Conservation (phyloP, 2,329 filamentous ascomycete genomes). For the Achaetomium macrosporum region DNA sequence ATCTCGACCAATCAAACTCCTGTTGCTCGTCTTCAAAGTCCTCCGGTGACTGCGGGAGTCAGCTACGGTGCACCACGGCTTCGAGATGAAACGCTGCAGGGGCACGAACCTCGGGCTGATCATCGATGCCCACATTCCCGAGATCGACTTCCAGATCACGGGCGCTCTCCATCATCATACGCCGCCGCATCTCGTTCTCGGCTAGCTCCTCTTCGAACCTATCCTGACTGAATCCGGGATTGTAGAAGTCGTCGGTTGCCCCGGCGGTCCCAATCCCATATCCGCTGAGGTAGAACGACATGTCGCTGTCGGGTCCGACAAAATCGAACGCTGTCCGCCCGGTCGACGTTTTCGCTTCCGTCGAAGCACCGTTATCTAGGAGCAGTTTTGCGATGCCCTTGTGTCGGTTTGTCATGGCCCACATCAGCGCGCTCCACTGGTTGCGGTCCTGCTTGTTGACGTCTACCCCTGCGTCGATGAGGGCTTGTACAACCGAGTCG, state of each 20-base stretch:
- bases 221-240: conserved; percentile 84
- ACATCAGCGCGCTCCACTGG: conserved; percentile 97
- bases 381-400: conserved; percentile 91
- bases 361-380: conserved; percentile 89
- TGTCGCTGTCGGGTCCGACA: conserved; percentile 89
- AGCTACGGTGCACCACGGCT: conserved; percentile 14
- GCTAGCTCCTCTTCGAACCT: conserved; percentile 96
- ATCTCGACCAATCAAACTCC: conserved; percentile 93
- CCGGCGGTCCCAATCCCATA: conserved; percentile 81
- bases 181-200: conserved; percentile 87
- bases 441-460: conserved; percentile 94
- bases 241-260: conserved; percentile 86
- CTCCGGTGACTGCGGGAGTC: conserved; percentile 53
- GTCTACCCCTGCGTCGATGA: conserved; percentile 79
- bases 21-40: conserved; percentile 84
- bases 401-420: conserved; percentile 98
- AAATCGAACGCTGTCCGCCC: conserved; percentile 95
- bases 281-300: conserved; percentile 91
- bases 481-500: conserved; percentile 74
- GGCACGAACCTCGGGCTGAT: conserved; percentile 71
- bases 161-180: conserved; percentile 99
- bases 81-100: background rate
- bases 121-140: conserved; percentile 91
- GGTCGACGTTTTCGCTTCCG: conserved; percentile 89
- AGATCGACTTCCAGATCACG: conserved; percentile 94